Evolutionary conservation across 495 filamentous ascomycete genomes (phyloP).

Genomic region (Tuber magnatum): DNA sequence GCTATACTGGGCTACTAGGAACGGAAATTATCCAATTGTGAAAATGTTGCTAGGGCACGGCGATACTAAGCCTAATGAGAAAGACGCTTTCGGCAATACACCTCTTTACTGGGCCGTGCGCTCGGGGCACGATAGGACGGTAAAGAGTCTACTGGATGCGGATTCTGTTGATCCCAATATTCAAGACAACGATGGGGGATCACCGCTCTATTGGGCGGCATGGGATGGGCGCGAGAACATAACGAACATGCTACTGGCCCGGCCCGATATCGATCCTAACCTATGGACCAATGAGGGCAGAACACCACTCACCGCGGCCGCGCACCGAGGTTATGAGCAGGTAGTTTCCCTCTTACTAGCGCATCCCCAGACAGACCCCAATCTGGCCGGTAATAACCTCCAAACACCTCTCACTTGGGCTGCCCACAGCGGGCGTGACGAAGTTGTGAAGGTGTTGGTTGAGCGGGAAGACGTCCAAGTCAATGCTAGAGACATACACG

Average conservation of each 20-base stretch:
- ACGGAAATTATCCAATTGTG: not conserved
- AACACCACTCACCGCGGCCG: not conserved
- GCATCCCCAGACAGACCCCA: not conserved
- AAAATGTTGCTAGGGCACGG: not conserved
- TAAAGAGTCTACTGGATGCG: not conserved
- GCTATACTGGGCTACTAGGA: not conserved
- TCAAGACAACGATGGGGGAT: not conserved
- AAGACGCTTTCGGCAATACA: not conserved
- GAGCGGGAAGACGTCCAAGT: not conserved
- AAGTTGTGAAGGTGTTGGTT: not conserved
- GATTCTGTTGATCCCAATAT: not conserved
- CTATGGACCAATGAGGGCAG: not conserved
- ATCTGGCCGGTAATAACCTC: not conserved
- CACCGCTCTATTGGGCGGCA: not conserved
- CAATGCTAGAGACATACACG: not conserved
- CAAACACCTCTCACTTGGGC: not conserved
- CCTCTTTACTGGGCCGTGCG: not conserved
- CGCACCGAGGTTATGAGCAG: not conserved
- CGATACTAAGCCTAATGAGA: not conserved
- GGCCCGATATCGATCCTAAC: not conserved
- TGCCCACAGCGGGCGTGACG: not conserved
- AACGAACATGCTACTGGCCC: not conserved
- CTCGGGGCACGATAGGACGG: not conserved
- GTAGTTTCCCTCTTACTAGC: not conserved
- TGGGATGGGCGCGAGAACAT: not conserved